These are phyloP conservation scores for Mrakia blollopis DNA, from an alignment of 768 basidiomycete genomes.

Conservation along the genomic window DNA sequence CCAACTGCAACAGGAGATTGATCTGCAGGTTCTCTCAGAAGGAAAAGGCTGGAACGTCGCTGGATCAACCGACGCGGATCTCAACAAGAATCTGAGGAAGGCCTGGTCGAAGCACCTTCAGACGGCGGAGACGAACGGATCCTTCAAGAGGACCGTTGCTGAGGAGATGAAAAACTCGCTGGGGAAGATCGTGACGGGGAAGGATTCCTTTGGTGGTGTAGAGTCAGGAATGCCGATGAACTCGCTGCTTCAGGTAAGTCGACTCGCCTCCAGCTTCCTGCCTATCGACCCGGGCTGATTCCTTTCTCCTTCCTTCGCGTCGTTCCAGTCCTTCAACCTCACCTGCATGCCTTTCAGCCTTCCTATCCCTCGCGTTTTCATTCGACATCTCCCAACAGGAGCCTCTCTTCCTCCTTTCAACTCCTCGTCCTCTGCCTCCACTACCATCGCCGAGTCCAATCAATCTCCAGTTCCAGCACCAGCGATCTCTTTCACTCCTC, in stretches of 20 bases:
- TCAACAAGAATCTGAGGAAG: conserved; percentile 6
- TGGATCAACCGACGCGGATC: neutral
- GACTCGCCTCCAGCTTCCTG: neutral
- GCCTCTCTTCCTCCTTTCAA: neutral
- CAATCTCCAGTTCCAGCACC: neutral
- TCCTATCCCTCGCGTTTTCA: neutral
- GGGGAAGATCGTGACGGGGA: neutral
- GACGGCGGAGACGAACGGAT: neutral
- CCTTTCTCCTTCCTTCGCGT: neutral
- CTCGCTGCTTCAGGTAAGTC: conserved; percentile 8
- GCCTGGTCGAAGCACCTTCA: conserved; percentile 1
- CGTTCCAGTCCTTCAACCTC: neutral
- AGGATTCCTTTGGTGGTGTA: neutral
- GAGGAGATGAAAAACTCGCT: conserved; percentile 12
- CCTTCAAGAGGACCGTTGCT: neutral
- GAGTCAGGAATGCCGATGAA: neutral
- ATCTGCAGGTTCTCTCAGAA: neutral
- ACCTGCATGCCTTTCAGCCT: neutral
- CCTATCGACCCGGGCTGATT: neutral
- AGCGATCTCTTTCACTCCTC: neutral
- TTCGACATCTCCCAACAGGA: neutral
- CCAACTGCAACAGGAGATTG: neutral
- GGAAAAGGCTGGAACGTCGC: neutral
- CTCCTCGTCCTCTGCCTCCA: neutral
- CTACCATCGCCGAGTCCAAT: neutral